Evolutionary conservation across 139 green algal species (phyloP), one percentile per base, ranked within the genome.

Genomic region (Micromonas pusilla): DNA sequence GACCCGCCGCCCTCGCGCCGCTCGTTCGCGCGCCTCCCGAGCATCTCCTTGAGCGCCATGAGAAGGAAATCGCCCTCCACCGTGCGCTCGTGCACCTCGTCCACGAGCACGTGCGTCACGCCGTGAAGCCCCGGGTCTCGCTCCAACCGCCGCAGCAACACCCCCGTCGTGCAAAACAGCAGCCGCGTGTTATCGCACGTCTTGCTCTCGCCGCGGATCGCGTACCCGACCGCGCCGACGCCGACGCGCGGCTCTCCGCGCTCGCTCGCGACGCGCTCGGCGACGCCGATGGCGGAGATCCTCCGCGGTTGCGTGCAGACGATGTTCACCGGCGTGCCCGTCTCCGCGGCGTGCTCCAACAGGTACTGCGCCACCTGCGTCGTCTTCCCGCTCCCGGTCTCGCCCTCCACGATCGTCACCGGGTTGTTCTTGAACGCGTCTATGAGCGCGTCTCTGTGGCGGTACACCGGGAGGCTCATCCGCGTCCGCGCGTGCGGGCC

Each of bases 81-180:
- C 45, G 85, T 84, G 31, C 92, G 84, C 83, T 97, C 92, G 80
- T 96, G 93, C 37, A 96, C 87, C 81, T 97, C 93, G 80, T 97
- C 93, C 39, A 97, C 91, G 6, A 97, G 79, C 25, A 97, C 88
- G 80, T 97, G 93, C 1, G 85, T 92, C 1, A 95, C 86, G 6
- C 70, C 74, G 0, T 52, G 26, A 32, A 97, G 87, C 31, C 70
- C 30, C 0, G 88, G 83, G 82, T 97, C 92, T 0, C 70, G 68
- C 0, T 88, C 88, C 28, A 97, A 80, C 38, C 86, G 86, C 6
- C 86, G 82, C 67, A 94, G 85, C 78, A 93, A 81, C 67, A 93
- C 89, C 68, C 78, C 78, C 25, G 70, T 83, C 28, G 92, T 97
- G 85, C 91, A 95, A 85, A 94, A 97, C 26, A 94, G 81, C 36